Evolutionary conservation across 768 basidiomycete genomes (phyloP).

Genomic region (Xerocomellus amylosporus): DNA sequence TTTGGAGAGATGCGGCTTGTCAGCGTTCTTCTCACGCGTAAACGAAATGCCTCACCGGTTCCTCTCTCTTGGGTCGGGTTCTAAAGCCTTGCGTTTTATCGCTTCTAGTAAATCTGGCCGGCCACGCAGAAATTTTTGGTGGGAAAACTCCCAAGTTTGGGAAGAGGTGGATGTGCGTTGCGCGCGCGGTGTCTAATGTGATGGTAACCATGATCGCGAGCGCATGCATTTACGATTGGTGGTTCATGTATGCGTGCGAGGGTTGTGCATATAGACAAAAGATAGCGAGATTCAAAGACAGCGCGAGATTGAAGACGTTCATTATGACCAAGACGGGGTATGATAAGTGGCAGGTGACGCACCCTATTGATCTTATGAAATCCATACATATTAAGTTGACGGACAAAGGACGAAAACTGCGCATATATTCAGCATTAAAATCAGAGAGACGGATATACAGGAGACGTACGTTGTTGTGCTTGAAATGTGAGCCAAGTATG

Average conservation of each 20-base stretch:
- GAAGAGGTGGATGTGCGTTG: conserved; percentile 77
- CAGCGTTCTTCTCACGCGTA: background rate
- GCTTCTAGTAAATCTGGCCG: conserved; percentile 79
- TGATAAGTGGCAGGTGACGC: conserved; percentile 25
- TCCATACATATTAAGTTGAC: conserved; percentile 95
- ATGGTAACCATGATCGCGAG: background rate
- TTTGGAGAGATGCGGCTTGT: conserved; percentile 36
- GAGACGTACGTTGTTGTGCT: conserved; percentile 77
- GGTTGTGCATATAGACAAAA: background rate
- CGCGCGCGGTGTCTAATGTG: conserved; percentile 68
- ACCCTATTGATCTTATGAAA: conserved; percentile 94
- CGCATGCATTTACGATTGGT: background rate
- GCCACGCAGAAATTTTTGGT: conserved; percentile 80
- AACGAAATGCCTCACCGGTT: conserved; percentile 21
- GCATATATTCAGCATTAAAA: conserved; percentile 8
- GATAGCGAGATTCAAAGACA: background rate
- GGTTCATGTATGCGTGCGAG: conserved; percentile 1
- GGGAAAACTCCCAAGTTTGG: conserved; percentile 88
- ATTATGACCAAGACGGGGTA: conserved; percentile 9
- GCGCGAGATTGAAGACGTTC: conserved; percentile 2
- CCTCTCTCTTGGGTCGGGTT: conserved; percentile 62
- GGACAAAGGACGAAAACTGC: conserved; percentile 91
- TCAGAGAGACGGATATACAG: background rate
- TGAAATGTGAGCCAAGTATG: conserved; percentile 84
- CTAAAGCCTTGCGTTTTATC: conserved; percentile 83